Evolutionary conservation across 2,329 filamentous ascomycete species (phyloP).

Genomic region (Chaetomiaceae sp.): DNA sequence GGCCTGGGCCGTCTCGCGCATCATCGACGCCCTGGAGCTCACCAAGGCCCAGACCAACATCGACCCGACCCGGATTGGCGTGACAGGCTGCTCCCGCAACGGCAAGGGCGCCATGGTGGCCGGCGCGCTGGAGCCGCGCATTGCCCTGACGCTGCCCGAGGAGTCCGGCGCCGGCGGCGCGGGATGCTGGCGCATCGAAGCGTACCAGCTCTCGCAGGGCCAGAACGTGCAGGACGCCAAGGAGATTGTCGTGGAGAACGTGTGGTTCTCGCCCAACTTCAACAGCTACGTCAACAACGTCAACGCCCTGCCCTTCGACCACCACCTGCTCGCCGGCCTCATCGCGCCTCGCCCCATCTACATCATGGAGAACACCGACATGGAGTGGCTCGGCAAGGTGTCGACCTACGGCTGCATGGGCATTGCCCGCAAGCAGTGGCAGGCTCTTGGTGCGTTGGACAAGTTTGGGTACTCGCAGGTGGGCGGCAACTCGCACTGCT

Average conservation of each 20-base stretch:
- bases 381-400: constrained; percentile 48
- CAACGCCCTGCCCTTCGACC: constrained; percentile 45
- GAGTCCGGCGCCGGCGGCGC: constrained; percentile 47
- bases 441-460: constrained; percentile 43
- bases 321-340: constrained; percentile 49
- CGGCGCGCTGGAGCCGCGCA: constrained; percentile 44
- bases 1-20: constrained; percentile 47
- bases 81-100: constrained; percentile 49
- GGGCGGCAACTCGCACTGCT: constrained; percentile 46
- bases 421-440: constrained; percentile 42
- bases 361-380: constrained; percentile 47
- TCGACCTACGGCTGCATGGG: constrained; percentile 48
- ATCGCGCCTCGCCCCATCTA: constrained; percentile 47
- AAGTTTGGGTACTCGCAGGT: constrained; percentile 48
- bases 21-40: constrained; percentile 44
- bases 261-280: constrained; percentile 48
- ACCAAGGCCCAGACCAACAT: constrained; percentile 36
- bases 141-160: constrained; percentile 46
- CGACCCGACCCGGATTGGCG: constrained; percentile 35
- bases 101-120: constrained; percentile 49
- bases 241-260: constrained; percentile 50
- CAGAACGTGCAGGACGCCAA: constrained; percentile 44
- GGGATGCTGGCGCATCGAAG: constrained; percentile 40
- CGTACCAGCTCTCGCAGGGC: constrained; percentile 35
- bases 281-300: constrained; percentile 49